These are phyloP conservation scores for Aquanectria penicillioides DNA, from an alignment of 2,329 filamentous ascomycete species.

Conservation along the genomic window DNA sequence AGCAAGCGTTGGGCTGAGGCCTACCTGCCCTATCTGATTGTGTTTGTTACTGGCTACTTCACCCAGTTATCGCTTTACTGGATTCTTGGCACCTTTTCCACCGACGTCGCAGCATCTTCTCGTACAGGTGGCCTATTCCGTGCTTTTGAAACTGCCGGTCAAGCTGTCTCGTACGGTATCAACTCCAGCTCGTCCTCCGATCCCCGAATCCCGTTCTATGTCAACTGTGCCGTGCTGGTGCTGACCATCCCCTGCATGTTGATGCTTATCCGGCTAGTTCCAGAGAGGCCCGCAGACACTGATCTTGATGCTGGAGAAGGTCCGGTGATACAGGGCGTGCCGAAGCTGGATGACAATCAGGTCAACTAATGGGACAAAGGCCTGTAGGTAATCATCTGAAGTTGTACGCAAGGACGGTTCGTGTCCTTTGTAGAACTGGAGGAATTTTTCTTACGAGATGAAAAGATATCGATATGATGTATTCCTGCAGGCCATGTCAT, in stretches of 20 bases:
- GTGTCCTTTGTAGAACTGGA: too few species aligned
- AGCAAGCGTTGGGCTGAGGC: conserved; percentile 16
- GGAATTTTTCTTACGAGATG: too few species aligned
- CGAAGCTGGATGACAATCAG: neutral
- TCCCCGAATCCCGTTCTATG: conserved; percentile 16
- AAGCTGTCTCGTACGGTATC: conserved; percentile 44
- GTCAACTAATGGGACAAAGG: neutral
- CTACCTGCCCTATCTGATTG: conserved; percentile 20
- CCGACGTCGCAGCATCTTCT: conserved; percentile 44
- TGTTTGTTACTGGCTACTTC: conserved; percentile 18
- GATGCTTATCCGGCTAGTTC: conserved; percentile 17
- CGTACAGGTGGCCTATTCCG: conserved; percentile 44
- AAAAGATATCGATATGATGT: too few species aligned
- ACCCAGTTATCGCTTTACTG: conserved; percentile 44
- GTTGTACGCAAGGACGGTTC: too few species aligned
- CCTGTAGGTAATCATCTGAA: too few species aligned
- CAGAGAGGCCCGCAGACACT: neutral
- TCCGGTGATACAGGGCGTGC: conserved; percentile 9
- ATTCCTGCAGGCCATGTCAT: too few species aligned
- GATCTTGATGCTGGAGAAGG: conserved; percentile 15
- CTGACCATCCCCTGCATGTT: conserved; percentile 19
- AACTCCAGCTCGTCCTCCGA: conserved; percentile 35
- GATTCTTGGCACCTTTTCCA: conserved; percentile 49
- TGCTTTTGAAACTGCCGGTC: conserved; percentile 42
- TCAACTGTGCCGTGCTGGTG: conserved; percentile 9